These are phyloP conservation scores for Moricandia moricandioides DNA, from an alignment of 345 rosid genomes.

Conservation along the genomic window DNA sequence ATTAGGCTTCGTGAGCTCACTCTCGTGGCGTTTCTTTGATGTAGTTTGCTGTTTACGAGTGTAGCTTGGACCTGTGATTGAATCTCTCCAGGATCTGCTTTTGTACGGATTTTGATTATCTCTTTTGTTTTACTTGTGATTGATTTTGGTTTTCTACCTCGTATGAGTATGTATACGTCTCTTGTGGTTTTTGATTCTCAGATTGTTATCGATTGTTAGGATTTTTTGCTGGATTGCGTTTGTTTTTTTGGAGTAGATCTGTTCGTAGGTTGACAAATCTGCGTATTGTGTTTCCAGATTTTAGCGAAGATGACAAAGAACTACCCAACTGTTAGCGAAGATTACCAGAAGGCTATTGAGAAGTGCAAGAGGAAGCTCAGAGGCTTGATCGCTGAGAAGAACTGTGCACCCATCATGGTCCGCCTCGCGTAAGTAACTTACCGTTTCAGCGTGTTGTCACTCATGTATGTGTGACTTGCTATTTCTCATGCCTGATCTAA, in stretches of 20 bases:
- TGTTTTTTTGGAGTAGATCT: not conserved
- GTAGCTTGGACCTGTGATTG: not conserved
- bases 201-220: not conserved
- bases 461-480: not conserved
- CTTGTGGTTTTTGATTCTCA: not conserved
- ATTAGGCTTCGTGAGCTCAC: not conserved
- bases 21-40: not conserved
- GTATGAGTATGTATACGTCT: not conserved
- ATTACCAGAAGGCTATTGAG: slow-evolving; percentile 71
- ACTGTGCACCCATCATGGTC: slow-evolving; percentile 94
- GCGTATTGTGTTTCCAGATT: not conserved
- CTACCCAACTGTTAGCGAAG: slow-evolving; percentile 84
- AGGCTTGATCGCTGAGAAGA: slow-evolving; percentile 82
- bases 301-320: slow-evolving; percentile 62
- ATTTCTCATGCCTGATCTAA: not conserved
- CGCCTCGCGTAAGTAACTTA: slow-evolving; percentile 65
- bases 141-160: too few species aligned
- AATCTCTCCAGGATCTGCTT: not conserved
- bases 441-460: not conserved
- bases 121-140: not conserved
- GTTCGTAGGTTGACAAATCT: slow-evolving; percentile 2
- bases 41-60: not conserved
- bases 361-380: slow-evolving; percentile 85
- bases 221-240: too few species aligned
- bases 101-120: not conserved